A percentile compares a stretch with the other conserved stretches of the same genome.
phyloP scores from a whole-genome alignment of 139 green algal species.

The Chlorella sp. region DNA sequence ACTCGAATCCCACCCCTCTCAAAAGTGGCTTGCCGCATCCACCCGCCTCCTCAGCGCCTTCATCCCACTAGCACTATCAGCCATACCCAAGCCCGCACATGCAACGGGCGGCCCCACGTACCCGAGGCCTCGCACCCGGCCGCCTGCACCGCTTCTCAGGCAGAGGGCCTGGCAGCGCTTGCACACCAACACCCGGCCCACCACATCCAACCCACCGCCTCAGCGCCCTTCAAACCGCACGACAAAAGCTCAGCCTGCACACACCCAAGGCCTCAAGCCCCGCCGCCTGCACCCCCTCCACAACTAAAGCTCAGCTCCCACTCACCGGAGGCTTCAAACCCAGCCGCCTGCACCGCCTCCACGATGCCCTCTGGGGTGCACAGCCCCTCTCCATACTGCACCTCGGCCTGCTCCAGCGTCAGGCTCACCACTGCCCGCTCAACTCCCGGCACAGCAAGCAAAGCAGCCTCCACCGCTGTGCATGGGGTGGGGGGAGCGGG shows the following conservation, averaged over 20 bases:
- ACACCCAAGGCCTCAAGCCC: conserved; percentile 87
- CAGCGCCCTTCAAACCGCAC: too few species aligned
- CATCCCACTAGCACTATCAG: too few species aligned
- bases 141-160: conserved; percentile 75
- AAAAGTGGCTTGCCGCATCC: too few species aligned
- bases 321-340: conserved; percentile 80
- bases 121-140: conserved; percentile 78
- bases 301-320: too few species aligned
- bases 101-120: conserved; percentile 28
- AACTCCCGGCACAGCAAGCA: neutral
- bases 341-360: conserved; percentile 74
- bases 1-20: too few species aligned
- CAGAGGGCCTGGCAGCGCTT: too few species aligned
- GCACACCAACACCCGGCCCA: too few species aligned
- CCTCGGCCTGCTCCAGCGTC: conserved; percentile 23
- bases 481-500: neutral
- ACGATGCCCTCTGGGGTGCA: conserved; percentile 52
- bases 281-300: conserved; percentile 74
- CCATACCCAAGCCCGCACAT: conserved; percentile 55
- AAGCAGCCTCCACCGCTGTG: conserved; percentile 1
- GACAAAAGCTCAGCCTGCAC: too few species aligned
- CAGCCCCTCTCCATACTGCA: neutral
- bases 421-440: conserved; percentile 1
- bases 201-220: too few species aligned
- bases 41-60: too few species aligned